Evolutionary conservation across 805 yeast genomes (phyloP), one percentile per base, ranked within the genome.

Genomic region (Sugiyamaella floridensis): DNA sequence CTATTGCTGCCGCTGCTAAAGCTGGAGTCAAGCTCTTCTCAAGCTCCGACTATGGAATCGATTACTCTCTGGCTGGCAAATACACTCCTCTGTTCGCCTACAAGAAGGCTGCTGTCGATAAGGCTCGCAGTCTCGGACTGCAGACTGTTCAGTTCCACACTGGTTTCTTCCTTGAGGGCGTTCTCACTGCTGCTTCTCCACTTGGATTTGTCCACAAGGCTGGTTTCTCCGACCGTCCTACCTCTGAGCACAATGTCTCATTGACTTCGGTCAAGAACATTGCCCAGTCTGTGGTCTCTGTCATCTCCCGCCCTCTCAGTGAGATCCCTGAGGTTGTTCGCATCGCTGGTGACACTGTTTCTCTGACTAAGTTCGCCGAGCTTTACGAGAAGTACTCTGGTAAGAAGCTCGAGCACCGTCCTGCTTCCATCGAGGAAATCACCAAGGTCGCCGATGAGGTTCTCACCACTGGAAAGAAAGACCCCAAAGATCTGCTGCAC

Each of bases 1-100:
- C 68, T n/a, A 54, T 76, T 37, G 78, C 76, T 47, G 74, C 75
- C 2, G 61, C 63, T 9, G 65, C 61, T 26, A 71, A 69, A 47
- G 74, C 75, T 56, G 58, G 58, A 15, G 79, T 81, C 48, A 75
- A 76, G 61, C 60, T 79, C 34, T 82, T 72, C 67, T 75, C 81
- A 56, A 83, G 85, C 37, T 76, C 83, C 2, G 85, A 81, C 60
- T 82, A 77, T 59, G 89, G 87, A 43, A 60, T 70, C 18, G 80
- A 79, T 49, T 48, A 53, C 47, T 52, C 53, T 28, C 32, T 40
- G 42, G 43, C 47, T 16, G 49, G 51, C 20, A 40, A 49, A 15
- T 58, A 44, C n/a, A 34, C 22, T 20, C 15, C 34, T 28, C 45
- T 54, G 32, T 48, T 59, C 20, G 49, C 45, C 6, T 26, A 34